Evolutionary conservation across 345 rosid genomes (phyloP).

Genomic region (Cardamine chenopodiifolia): DNA sequence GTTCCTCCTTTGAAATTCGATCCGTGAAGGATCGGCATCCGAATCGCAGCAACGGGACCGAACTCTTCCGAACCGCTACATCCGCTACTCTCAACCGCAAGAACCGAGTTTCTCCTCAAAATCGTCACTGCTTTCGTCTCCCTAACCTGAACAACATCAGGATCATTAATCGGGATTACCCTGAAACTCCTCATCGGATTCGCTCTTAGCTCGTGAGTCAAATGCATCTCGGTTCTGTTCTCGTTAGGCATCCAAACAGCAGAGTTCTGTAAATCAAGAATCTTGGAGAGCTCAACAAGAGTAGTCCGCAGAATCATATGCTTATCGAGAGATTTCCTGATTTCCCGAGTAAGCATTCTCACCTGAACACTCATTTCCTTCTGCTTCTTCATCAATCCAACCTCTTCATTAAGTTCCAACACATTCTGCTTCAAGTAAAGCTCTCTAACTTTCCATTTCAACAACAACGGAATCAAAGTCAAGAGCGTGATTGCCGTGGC

Average conservation of each 20-base stretch:
- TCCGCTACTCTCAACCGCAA: constrained; percentile 69
- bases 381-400: constrained; percentile 86
- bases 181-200: constrained; percentile 46
- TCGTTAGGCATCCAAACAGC: constrained; percentile 97
- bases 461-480: constrained; percentile 81
- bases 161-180: constrained; percentile 57
- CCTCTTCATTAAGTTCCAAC: constrained; percentile 84
- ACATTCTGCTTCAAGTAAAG: constrained; percentile 85
- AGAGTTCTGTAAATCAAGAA: constrained; percentile 82
- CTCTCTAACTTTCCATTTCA: constrained; percentile 92
- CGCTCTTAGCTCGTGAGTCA: constrained; percentile 69
- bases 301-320: constrained; percentile 83
- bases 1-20: constrained; percentile 95
- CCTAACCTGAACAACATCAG: constrained; percentile 66
- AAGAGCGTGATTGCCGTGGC: constrained; percentile 88
- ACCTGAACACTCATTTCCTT: constrained; percentile 90
- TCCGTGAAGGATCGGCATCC: constrained; percentile 89
- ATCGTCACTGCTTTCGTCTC: constrained; percentile 63
- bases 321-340: constrained; percentile 86
- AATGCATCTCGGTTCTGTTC: constrained; percentile 63
- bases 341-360: constrained; percentile 81
- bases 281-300: constrained; percentile 86
- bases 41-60: constrained; percentile 83
- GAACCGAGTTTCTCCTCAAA: constrained; percentile 65
- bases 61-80: constrained; percentile 48